Percentiles rank a stretch among this genome's conserved stretches.
These are phyloP conservation scores for Ceratobasidium sp. DNA, from an alignment of 1,284 basidiomycete genomes.

Conservation along the genomic window DNA sequence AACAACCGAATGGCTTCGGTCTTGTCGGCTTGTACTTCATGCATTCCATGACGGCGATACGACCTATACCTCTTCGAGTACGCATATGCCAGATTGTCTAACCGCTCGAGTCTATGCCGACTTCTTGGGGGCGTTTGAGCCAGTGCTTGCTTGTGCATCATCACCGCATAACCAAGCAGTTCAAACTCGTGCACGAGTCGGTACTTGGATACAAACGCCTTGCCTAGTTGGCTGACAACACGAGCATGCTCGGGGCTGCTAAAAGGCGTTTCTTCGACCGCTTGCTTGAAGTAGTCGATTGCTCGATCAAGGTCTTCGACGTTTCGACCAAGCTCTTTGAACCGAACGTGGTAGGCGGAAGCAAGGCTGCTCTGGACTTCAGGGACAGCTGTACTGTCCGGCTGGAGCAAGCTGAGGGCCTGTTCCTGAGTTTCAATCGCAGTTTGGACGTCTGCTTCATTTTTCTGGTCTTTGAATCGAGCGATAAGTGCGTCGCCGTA, in stretches of 20 bases:
- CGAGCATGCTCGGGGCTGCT: slow-evolving; percentile 16
- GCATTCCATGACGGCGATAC: neutral
- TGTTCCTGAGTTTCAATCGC: slow-evolving; percentile 3
- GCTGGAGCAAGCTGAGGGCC: slow-evolving; percentile 1
- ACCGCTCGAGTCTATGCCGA: neutral
- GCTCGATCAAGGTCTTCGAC: slow-evolving; percentile 10
- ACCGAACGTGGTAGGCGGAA: slow-evolving; percentile 7
- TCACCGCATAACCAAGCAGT: slow-evolving; percentile 1
- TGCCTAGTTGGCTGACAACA: neutral
- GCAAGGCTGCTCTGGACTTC: slow-evolving; percentile 13
- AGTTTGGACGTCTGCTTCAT: neutral
- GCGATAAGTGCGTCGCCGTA: slow-evolving; percentile 22
- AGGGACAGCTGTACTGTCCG: neutral
- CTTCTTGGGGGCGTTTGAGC: slow-evolving; percentile 2
- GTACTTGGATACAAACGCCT: slow-evolving; percentile 20
- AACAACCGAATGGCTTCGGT: no score
- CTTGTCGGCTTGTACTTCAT: no score
- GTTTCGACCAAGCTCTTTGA: neutral
- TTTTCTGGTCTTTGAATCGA: neutral
- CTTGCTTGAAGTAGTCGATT: slow-evolving; percentile 12
- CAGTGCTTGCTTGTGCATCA: slow-evolving; percentile 14
- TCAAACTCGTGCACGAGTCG: neutral
- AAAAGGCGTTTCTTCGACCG: slow-evolving; percentile 23
- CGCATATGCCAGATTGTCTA: slow-evolving; percentile 13
- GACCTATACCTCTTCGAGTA: slow-evolving; percentile 19